These are phyloP conservation scores for Berkeleyomyces rouxiae DNA, from an alignment of 2,329 filamentous ascomycete species.

Conservation along the genomic window DNA sequence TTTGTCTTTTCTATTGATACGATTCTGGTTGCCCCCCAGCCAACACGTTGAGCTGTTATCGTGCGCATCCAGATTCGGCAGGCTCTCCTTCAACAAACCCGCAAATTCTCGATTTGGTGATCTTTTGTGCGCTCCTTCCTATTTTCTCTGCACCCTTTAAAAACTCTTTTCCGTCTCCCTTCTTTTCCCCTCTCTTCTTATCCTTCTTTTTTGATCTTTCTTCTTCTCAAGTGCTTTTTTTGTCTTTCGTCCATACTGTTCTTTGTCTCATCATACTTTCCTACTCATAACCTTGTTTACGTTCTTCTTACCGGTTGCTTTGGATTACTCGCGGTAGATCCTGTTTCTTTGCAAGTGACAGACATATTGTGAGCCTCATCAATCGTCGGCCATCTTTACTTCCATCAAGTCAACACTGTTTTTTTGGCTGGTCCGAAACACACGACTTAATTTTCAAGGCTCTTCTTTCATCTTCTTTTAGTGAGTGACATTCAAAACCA, in stretches of 20 bases:
- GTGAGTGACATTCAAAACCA: neutral
- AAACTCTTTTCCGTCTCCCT: neutral
- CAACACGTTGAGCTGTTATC: neutral
- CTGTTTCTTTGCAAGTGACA: neutral
- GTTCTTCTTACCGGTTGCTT: conserved; percentile 13
- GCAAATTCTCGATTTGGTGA: conserved; percentile 1
- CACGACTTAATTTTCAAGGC: neutral
- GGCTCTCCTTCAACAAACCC: neutral
- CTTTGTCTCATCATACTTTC: conserved; percentile 8
- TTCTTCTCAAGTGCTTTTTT: conserved; percentile 10
- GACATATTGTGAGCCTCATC: neutral
- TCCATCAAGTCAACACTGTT: neutral
- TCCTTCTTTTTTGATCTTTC: neutral
- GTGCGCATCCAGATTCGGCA: neutral
- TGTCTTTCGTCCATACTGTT: conserved; percentile 11
- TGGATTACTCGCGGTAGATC: neutral
- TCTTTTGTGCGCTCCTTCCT: neutral
- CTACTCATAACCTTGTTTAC: conserved; percentile 9
- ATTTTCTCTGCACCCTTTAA: neutral
- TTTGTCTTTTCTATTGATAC: neutral
- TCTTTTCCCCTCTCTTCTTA: neutral
- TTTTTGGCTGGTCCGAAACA: neutral
- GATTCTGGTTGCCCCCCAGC: neutral
- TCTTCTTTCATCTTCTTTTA: neutral
- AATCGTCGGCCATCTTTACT: neutral